Conservation (phyloP, 352 stramenopile genomes). For the Phytophthora cactorum region DNA sequence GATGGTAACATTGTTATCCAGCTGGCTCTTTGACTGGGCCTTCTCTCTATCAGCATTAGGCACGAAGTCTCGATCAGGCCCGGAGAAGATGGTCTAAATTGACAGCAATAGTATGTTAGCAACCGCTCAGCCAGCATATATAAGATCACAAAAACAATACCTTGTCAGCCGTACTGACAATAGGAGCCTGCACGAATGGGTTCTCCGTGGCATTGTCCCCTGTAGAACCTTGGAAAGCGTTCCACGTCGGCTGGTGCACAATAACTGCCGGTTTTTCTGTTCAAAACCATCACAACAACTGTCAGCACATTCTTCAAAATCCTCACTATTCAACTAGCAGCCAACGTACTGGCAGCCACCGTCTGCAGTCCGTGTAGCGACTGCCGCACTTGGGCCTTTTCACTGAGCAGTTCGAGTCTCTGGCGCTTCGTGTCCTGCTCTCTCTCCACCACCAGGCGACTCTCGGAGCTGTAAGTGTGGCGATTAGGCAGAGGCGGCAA, state of each 20-base stretch:
- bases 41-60: slow-evolving; percentile 45
- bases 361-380: slow-evolving; percentile 62
- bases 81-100: slow-evolving; percentile 41
- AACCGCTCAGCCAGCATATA: slow-evolving; percentile 1
- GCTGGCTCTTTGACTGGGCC: slow-evolving; percentile 46
- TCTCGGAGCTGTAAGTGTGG: slow-evolving; percentile 66
- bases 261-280: slow-evolving; percentile 47
- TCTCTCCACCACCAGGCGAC: slow-evolving; percentile 57
- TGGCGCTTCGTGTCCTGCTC: slow-evolving; percentile 62
- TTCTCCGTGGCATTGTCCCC: slow-evolving; percentile 53
- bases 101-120: slow-evolving; percentile 6
- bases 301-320: slow-evolving; percentile 3
- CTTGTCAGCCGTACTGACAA: slow-evolving; percentile 38
- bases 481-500: slow-evolving; percentile 58
- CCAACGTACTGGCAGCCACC: slow-evolving; percentile 44
- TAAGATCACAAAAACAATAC: slow-evolving; percentile 15
- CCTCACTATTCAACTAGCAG: neutral
- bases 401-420: slow-evolving; percentile 55
- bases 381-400: slow-evolving; percentile 69
- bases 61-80: slow-evolving; percentile 42
- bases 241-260: slow-evolving; percentile 56
- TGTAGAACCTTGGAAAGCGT: slow-evolving; percentile 55
- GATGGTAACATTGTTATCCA: slow-evolving; percentile 47
- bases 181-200: slow-evolving; percentile 55
- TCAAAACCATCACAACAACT: slow-evolving; percentile 11